A percentile compares a stretch with the other conserved stretches of the same genome.
Conservation (phyloP, 2,329 filamentous ascomycete genomes). For the Fonsecaea pedrosoi region DNA sequence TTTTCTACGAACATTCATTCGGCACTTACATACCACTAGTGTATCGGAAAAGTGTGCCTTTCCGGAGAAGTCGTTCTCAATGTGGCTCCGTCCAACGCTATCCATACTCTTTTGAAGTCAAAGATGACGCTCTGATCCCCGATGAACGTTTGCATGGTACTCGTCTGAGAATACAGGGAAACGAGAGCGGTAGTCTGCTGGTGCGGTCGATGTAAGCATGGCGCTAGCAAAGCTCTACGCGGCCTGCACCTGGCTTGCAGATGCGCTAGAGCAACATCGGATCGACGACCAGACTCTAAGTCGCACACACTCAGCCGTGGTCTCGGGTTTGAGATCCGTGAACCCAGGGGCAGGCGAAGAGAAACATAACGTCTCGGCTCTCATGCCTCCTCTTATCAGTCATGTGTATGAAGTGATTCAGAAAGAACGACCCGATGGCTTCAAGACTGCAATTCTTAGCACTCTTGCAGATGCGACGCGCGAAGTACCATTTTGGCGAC, state of each 20-base stretch:
- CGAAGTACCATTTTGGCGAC: constrained; percentile 34
- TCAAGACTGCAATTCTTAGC: constrained; percentile 13
- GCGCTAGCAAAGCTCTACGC: background rate
- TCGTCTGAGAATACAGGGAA: background rate
- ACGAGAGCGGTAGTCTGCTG: background rate
- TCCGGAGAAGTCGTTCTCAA: background rate
- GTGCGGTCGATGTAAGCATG: background rate
- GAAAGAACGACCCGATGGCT: background rate
- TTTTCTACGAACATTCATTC: background rate
- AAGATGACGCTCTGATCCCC: background rate
- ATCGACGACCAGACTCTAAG: constrained; percentile 5
- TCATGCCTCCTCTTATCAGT: constrained; percentile 17
- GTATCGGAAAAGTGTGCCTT: too few relatives aligned
- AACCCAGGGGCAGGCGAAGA: background rate
- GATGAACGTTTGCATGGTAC: too few relatives aligned
- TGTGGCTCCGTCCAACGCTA: background rate
- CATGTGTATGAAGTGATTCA: constrained; percentile 15
- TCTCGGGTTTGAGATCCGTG: constrained; percentile 8
- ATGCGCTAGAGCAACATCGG: constrained; percentile 16
- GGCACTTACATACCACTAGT: background rate
- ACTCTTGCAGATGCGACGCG: constrained; percentile 31
- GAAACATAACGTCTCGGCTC: background rate
- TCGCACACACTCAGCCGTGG: constrained; percentile 1
- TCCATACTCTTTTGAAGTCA: background rate
- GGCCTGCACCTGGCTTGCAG: constrained; percentile 14